These are phyloP conservation scores for Pichia sp. DNA, from an alignment of 1,139 yeast species.

Conservation along the genomic window DNA sequence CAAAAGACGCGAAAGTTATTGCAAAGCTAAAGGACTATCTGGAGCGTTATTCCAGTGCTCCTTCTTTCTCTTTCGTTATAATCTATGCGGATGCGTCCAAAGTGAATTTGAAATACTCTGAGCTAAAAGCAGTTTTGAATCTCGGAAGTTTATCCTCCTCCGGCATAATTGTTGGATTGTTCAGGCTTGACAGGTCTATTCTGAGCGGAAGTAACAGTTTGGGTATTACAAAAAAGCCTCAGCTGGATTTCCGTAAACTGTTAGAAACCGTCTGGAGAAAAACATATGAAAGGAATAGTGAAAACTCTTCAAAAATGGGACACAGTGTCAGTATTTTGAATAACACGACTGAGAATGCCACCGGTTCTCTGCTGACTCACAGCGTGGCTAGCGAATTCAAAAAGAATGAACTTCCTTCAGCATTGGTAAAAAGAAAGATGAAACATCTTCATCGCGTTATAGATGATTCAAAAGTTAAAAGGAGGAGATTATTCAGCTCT, in stretches of 20 bases:
- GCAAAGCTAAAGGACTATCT: constrained; percentile 38
- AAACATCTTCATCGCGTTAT: constrained; percentile 4
- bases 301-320: not conserved
- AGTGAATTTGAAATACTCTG: constrained; percentile 1
- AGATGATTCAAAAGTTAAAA: constrained; percentile 4
- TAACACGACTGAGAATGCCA: not conserved
- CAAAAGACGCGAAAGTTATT: constrained; percentile 38
- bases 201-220: not conserved
- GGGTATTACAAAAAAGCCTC: constrained; percentile 1
- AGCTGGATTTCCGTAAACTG: constrained; percentile 4
- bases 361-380: not conserved
- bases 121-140: constrained; percentile 8
- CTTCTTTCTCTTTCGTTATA: constrained; percentile 20
- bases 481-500: constrained; percentile 3
- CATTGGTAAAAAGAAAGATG: constrained; percentile 1
- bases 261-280: constrained; percentile 12
- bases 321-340: not conserved
- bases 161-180: constrained; percentile 14
- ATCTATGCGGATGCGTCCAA: constrained; percentile 16
- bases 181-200: not conserved
- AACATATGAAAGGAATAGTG: not conserved
- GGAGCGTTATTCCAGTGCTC: constrained; percentile 36
- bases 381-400: not conserved
- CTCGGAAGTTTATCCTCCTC: constrained; percentile 2
- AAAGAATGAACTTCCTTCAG: not conserved